A percentile compares a stretch with the other conserved stretches of the same genome.
Evolutionary conservation across 768 basidiomycete genomes (phyloP).

Genomic region (Kwoniella botswanensis): DNA sequence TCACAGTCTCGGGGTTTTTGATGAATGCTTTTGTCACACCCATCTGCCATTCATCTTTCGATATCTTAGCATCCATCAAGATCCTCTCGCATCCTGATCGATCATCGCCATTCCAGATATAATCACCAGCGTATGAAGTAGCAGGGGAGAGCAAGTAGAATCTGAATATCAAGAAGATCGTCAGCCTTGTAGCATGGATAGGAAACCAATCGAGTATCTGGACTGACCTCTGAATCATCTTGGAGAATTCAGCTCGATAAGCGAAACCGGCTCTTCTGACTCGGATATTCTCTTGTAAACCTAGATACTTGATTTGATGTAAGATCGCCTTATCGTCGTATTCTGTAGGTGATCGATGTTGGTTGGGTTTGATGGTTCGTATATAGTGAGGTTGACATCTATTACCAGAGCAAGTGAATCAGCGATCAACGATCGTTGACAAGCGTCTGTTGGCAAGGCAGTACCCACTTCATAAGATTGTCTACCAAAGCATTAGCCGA

Average conservation of each 20-base stretch:
- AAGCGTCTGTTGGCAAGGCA: not conserved
- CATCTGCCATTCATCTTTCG: conserved; percentile 99
- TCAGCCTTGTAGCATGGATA: not conserved
- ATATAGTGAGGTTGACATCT: conserved; percentile 92
- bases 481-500: conserved; percentile 97
- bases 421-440: not conserved
- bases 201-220: not conserved
- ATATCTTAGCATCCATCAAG: conserved; percentile 91
- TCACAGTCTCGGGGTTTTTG: conserved; percentile 96
- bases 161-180: conserved; percentile 36
- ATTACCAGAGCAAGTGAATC: not conserved
- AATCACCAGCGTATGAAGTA: conserved; percentile 98
- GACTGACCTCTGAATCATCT: conserved; percentile 85
- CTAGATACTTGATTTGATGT: conserved; percentile 99
- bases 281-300: conserved; percentile 96
- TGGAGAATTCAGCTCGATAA: conserved; percentile 96
- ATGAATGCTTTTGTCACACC: conserved; percentile 98
- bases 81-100: conserved; percentile 92
- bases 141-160: conserved; percentile 94
- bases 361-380: conserved; percentile 98
- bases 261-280: conserved; percentile 97
- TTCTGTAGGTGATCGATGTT: conserved; percentile 88
- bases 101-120: conserved; percentile 90
- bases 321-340: conserved; percentile 94
- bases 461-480: conserved; percentile 78